phyloP scores from a whole-genome alignment of 2,329 filamentous ascomycete genomes.

The Hypoxylon sp. region DNA sequence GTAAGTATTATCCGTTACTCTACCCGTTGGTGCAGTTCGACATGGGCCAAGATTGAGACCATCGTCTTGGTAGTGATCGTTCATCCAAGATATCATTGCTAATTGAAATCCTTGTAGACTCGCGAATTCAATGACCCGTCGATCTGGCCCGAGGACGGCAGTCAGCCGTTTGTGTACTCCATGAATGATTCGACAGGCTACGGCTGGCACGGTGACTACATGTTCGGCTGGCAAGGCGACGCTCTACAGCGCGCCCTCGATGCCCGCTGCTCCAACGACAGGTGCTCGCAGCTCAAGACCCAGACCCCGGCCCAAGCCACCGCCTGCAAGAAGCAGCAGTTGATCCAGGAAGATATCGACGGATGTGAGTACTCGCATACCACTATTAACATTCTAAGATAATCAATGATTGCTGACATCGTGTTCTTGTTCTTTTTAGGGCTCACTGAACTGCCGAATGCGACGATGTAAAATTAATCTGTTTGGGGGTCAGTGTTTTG shows the following conservation, averaged over 20 bases:
- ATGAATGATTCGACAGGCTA: conserved; percentile 52
- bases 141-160: conserved; percentile 53
- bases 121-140: conserved; percentile 49
- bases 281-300: conserved; percentile 45
- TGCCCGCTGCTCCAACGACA: conserved; percentile 53
- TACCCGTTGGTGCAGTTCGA: not conserved
- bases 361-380: conserved; percentile 38
- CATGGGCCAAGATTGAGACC: not conserved
- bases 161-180: conserved; percentile 49
- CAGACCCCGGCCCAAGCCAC: conserved; percentile 47
- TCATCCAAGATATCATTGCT: not conserved
- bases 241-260: conserved; percentile 53
- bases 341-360: conserved; percentile 44
- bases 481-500: not conserved
- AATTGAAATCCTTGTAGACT: conserved; percentile 26
- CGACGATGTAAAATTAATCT: conserved; percentile 34
- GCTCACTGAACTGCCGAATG: conserved; percentile 40
- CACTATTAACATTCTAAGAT: not conserved
- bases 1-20: not conserved
- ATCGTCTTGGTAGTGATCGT: not conserved
- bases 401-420: conserved; percentile 31
- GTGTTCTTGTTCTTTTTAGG: conserved; percentile 18
- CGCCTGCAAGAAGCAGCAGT: conserved; percentile 48
- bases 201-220: conserved; percentile 56
- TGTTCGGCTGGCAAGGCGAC: conserved; percentile 57